phyloP scores from a whole-genome alignment of 257 asterid species.

The Mitragyna speciosa region DNA sequence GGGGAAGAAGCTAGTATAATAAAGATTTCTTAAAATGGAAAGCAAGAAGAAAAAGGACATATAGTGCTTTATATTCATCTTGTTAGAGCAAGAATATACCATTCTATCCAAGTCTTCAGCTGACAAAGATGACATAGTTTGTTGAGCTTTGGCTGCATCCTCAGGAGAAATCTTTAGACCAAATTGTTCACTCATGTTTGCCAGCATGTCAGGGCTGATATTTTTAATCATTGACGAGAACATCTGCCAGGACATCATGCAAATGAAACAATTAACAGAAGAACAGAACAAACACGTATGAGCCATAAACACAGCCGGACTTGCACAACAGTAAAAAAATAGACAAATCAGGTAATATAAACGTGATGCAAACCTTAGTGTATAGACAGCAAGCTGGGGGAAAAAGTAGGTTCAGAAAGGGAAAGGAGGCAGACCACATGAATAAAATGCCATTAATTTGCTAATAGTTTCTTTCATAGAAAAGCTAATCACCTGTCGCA shows the following conservation, averaged over 20 bases:
- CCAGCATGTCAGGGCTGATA: constrained; percentile 93
- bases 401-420: not conserved
- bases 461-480: not conserved
- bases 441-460: not conserved
- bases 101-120: constrained; percentile 88
- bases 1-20: not conserved
- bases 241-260: constrained; percentile 60
- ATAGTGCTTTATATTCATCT: not conserved
- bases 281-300: not conserved
- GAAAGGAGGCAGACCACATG: not conserved
- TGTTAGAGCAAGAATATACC: constrained; percentile 40
- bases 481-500: constrained; percentile 70
- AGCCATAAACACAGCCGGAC: not conserved
- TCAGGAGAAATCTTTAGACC: constrained; percentile 86
- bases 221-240: constrained; percentile 82
- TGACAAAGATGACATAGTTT: constrained; percentile 92
- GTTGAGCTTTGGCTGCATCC: constrained; percentile 99
- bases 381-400: not conserved
- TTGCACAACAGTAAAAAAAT: not conserved
- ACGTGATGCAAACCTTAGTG: not conserved
- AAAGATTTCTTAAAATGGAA: not conserved
- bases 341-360: not conserved
- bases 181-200: constrained; percentile 91
- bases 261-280: constrained; percentile 12
- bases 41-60: not conserved